phyloP scores from a whole-genome alignment of 495 filamentous ascomycete species.

The Aspergillus hancockii region DNA sequence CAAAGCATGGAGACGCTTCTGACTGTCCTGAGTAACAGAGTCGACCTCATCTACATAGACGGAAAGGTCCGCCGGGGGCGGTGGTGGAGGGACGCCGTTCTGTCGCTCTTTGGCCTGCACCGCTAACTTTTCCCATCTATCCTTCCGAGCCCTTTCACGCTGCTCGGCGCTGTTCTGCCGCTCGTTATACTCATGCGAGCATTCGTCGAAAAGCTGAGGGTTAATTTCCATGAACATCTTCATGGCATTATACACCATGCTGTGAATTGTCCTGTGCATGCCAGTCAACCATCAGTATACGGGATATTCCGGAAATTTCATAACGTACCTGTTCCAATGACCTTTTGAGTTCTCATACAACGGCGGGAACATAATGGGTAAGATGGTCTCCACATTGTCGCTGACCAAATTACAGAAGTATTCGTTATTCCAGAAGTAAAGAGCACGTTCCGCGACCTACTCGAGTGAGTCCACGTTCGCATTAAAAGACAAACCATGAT shows the following conservation, averaged over 20 bases:
- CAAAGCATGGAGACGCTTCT: slow-evolving; percentile 79
- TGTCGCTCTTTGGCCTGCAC: slow-evolving; percentile 71
- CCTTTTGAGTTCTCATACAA: slow-evolving; percentile 99
- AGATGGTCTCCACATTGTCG: slow-evolving; percentile 97
- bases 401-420: slow-evolving; percentile 99
- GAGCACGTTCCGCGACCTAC: slow-evolving; percentile 88
- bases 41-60: slow-evolving; percentile 71
- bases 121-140: slow-evolving; percentile 82
- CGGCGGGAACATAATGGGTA: slow-evolving; percentile 99
- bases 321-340: slow-evolving; percentile 91
- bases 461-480: not conserved
- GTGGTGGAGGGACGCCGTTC: slow-evolving; percentile 49
- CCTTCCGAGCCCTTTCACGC: slow-evolving; percentile 71
- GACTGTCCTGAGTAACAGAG: slow-evolving; percentile 74
- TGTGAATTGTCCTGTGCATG: slow-evolving; percentile 83
- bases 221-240: slow-evolving; percentile 99
- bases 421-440: slow-evolving; percentile 99
- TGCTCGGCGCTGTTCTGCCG: slow-evolving; percentile 85
- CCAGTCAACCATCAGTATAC: slow-evolving; percentile 14
- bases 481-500: not conserved
- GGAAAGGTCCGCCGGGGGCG: slow-evolving; percentile 47
- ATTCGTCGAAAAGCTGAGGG: slow-evolving; percentile 96
- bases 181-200: slow-evolving; percentile 97
- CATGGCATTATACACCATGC: slow-evolving; percentile 99
- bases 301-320: not conserved